These are phyloP conservation scores for Suillus alpinus DNA, from an alignment of 768 basidiomycete species.

Conservation along the genomic window DNA sequence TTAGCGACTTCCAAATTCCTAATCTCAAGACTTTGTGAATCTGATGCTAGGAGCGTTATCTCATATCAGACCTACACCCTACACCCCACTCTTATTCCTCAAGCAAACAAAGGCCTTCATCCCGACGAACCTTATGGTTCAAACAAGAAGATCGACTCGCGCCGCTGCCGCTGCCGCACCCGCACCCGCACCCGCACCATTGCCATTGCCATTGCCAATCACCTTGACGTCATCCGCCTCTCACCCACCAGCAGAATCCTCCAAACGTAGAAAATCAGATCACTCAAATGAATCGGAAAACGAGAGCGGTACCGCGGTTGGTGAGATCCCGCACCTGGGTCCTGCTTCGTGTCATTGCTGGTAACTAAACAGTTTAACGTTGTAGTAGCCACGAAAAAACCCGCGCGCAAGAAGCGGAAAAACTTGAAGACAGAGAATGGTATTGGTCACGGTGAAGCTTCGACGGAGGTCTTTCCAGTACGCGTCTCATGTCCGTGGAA, in stretches of 20 bases:
- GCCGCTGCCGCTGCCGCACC: background rate
- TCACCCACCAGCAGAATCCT: background rate
- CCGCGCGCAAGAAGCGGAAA: slow-evolving; percentile 6
- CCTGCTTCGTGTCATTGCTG: too few species aligned
- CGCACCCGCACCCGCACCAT: background rate
- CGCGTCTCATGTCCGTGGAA: slow-evolving; percentile 50
- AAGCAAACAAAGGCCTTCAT: background rate
- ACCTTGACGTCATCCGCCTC: background rate
- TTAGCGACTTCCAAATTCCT: background rate
- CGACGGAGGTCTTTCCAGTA: slow-evolving; percentile 26
- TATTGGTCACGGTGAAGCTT: background rate
- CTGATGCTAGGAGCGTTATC: slow-evolving; percentile 46
- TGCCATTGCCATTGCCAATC: background rate
- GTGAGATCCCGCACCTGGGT: background rate
- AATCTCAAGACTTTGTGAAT: background rate
- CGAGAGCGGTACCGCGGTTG: background rate
- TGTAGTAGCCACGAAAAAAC: background rate
- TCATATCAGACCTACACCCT: slow-evolving; percentile 49
- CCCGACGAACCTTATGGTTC: slow-evolving; percentile 16
- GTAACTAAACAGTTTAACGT: background rate
- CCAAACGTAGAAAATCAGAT: background rate
- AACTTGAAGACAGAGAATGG: slow-evolving; percentile 7
- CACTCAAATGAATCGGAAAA: background rate
- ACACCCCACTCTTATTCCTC: background rate
- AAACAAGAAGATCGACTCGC: slow-evolving; percentile 19